Conservation (phyloP, 1,284 basidiomycete genomes). For the Flammula alnicola region DNA sequence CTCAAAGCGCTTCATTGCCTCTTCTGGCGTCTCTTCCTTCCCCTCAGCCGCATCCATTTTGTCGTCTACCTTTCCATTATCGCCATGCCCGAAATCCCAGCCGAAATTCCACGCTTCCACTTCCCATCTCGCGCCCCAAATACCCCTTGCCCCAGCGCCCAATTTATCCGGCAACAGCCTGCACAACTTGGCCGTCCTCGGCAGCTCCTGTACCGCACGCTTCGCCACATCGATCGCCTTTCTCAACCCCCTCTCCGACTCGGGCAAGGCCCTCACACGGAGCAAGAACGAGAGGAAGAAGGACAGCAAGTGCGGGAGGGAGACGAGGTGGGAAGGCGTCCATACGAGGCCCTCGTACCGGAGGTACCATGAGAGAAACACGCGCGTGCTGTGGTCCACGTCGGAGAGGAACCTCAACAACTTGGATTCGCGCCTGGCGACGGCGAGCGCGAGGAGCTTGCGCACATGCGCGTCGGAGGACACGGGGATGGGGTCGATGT, state of each 20-base stretch:
- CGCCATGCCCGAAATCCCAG: neutral
- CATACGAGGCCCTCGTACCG: slow-evolving; percentile 66
- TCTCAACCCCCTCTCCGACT: slow-evolving; percentile 47
- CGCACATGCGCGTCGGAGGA: slow-evolving; percentile 37
- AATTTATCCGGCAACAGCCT: slow-evolving; percentile 60
- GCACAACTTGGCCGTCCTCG: slow-evolving; percentile 55
- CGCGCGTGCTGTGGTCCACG: slow-evolving; percentile 52
- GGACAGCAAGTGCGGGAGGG: slow-evolving; percentile 57
- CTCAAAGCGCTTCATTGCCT: slow-evolving; percentile 23
- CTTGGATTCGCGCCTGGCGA: slow-evolving; percentile 46
- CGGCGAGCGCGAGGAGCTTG: slow-evolving; percentile 37
- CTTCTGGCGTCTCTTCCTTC: slow-evolving; percentile 14
- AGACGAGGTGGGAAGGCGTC: slow-evolving; percentile 48
- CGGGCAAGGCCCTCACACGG: slow-evolving; percentile 57
- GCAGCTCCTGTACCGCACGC: slow-evolving; percentile 60
- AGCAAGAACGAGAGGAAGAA: slow-evolving; percentile 70
- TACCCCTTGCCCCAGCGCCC: slow-evolving; percentile 46
- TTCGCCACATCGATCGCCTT: slow-evolving; percentile 53
- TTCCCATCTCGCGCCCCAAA: slow-evolving; percentile 48
- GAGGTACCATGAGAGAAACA: slow-evolving; percentile 71
- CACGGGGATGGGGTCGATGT: slow-evolving; percentile 29
- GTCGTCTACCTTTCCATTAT: slow-evolving; percentile 3
- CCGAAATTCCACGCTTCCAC: slow-evolving; percentile 11
- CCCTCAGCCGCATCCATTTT: neutral
- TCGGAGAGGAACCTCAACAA: slow-evolving; percentile 59